Base-by-base conservation (phyloP, 192 early-diverging fungal genomes). In the Umbelopsis sp. region DNA sequence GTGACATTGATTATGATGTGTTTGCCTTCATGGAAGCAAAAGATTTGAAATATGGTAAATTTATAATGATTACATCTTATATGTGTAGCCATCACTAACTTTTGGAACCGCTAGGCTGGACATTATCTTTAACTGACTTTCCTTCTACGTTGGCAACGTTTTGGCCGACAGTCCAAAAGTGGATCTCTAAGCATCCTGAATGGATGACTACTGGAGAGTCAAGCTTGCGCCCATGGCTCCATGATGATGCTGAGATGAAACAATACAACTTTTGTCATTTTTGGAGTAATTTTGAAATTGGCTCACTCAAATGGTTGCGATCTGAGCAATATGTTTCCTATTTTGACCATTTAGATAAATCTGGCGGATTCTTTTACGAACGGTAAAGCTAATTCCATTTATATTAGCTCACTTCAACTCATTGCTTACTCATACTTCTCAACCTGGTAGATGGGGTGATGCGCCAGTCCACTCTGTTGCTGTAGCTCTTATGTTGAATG, bases 241-340 rank as follows among this genome's bases (percentile, higher is more conserved):
- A 65, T 33, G 84, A 86, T 10, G 73, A 81, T 47, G 76, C 79
- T 13, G 66, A 78, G 21, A 75, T 75, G 13, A 47, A 74, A 46
- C 77, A 73, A 3, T 91, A 91, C 73, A 90, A 88, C 33, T 66
- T 73, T 33, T 92, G 91, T 70, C 89, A 92, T 52, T 91, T 92
- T 53, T 92, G 91, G 91, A 89, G 89, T 58, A 96, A 95, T 76
- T 95, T 96, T 80, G 93, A 96, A 73, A 90, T 91, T 66, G 90
- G 77, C 1, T 47, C 68, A 27, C 49, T 92, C 18, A 68, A 82
- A 25, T 77, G 90, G 18, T 90, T 87, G 74, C 77, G 86, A 5
- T 82, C 80, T 22, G 66, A 71, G 44, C 78, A 78, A 23, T 92
- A 92, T 69, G 48, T 78, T 12, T 75, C 72, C 9, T 91, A 81